phyloP scores from a whole-genome alignment of 2,329 filamentous ascomycete genomes.

The Mycosphaerelloides madeirae region DNA sequence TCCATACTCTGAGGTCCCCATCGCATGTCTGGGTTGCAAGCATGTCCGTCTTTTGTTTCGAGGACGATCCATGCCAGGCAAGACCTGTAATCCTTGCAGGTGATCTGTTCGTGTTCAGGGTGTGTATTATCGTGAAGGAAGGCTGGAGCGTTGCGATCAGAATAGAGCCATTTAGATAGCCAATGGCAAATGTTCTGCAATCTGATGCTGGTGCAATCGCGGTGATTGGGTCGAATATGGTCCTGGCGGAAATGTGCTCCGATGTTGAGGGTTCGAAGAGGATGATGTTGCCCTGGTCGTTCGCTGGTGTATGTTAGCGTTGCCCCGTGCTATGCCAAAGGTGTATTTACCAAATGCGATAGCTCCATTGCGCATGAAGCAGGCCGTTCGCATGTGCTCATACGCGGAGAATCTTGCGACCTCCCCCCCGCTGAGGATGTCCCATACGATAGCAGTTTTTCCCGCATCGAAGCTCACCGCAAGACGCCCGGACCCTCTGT shows the following conservation, averaged over 20 bases:
- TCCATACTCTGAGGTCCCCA: constrained; percentile 93
- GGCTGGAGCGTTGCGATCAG: constrained; percentile 85
- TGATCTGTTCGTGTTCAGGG: constrained; percentile 73
- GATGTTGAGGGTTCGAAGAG: constrained; percentile 90
- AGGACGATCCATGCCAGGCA: constrained; percentile 93
- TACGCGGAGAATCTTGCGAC: constrained; percentile 90
- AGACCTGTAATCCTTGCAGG: constrained; percentile 84
- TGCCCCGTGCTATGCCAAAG: background rate
- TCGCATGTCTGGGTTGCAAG: constrained; percentile 86
- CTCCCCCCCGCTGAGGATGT: constrained; percentile 85
- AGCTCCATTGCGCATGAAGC: constrained; percentile 97
- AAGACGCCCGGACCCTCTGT: constrained; percentile 74
- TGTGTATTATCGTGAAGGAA: constrained; percentile 89
- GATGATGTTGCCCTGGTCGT: constrained; percentile 86
- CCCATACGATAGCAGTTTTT: constrained; percentile 94
- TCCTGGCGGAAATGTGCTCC: constrained; percentile 85
- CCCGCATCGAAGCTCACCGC: constrained; percentile 91
- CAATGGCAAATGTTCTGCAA: constrained; percentile 92
- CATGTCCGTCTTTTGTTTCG: constrained; percentile 97
- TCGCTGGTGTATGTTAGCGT: constrained; percentile 55
- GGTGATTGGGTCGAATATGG: constrained; percentile 93
- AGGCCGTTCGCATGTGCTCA: constrained; percentile 74
- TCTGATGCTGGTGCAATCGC: constrained; percentile 83
- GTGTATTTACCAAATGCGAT: constrained; percentile 78
- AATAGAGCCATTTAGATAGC: constrained; percentile 92